Base-by-base conservation (phyloP, 1,284 basidiomycete genomes). In the Neonothopanus nambi region DNA sequence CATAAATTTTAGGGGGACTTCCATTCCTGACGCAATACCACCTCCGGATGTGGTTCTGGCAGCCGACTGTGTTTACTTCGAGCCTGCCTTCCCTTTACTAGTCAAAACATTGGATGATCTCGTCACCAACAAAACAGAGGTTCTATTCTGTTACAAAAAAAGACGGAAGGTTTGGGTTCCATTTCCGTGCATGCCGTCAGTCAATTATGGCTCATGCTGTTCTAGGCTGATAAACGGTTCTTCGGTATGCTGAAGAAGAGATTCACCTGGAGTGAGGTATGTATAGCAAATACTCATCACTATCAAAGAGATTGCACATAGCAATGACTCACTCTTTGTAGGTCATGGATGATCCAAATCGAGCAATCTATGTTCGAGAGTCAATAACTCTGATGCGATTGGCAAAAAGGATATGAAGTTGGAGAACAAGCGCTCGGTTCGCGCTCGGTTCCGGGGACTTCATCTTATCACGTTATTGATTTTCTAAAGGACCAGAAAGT, bases 51-150 rank as follows among this genome's bases (percentile, higher is more conserved):
- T 96, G 23, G 78, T 95, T 52, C 77, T 95, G 5, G 91, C 90
- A 1, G 93, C 93, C 1, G 95, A 98, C 66, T 98, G 95, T 64
- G 93, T 98, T 5, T 98, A 98, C 71, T 93, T 93, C 61, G 95
- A 97, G 71, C 90, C 91, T n/a, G 89, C 93, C 0, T 98, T 97
- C 64, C 89, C 93, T 2, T 79, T 95, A 13, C 81, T 98, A 1
- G 89, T 95, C 1, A 70, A 87, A 59, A 96, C 94, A 0, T 76
- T 98, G 47, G 77, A 73, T 33, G 81, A 87, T 39, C 79, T 97
- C 17, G 73, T 79, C 2, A 68, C 65, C 2, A 76, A 76, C 48
- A 55, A 59, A 20, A 84, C 86, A 5, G 87, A 93, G 57, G 80
- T 94, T 53, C 69, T 93, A 21, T 96, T 98, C 68, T 95, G 93